phyloP scores from a whole-genome alignment of 805 yeast species.

The Candida sithepensis region DNA sequence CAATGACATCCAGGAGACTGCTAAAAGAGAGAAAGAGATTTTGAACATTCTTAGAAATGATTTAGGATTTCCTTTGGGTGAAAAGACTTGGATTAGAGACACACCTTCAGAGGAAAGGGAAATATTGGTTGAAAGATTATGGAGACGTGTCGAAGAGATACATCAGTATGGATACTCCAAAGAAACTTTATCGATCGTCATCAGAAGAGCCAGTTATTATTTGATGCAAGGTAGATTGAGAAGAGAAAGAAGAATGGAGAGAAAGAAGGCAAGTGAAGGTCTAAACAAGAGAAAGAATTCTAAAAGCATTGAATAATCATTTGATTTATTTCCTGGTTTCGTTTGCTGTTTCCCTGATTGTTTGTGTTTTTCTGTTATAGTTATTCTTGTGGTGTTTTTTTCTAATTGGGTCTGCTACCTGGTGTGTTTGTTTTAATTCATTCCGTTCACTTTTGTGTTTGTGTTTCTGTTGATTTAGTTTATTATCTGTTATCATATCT shows the following conservation, averaged over 20 bases:
- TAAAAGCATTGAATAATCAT: background rate
- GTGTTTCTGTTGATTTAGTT: background rate
- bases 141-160: constrained; percentile 40
- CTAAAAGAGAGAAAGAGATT: constrained; percentile 50
- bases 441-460: background rate
- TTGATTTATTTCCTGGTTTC: background rate
- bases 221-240: constrained; percentile 76
- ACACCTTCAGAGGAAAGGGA: constrained; percentile 53
- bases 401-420: background rate
- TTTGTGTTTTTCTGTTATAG: background rate
- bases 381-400: background rate
- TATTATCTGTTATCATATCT: background rate
- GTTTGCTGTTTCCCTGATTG: background rate
- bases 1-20: constrained; percentile 52
- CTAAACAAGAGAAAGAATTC: background rate
- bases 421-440: background rate
- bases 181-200: constrained; percentile 61
- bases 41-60: constrained; percentile 50
- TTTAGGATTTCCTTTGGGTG: constrained; percentile 70
- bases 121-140: constrained; percentile 45
- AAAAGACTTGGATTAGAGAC: constrained; percentile 82
- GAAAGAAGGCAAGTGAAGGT: constrained; percentile 24
- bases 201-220: constrained; percentile 77
- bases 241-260: constrained; percentile 55
- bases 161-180: constrained; percentile 51